Evolutionary conservation across 441 rosid species (phyloP), one percentile per base, ranked within the genome.

Genomic region (Gossypium schwendimanii): DNA sequence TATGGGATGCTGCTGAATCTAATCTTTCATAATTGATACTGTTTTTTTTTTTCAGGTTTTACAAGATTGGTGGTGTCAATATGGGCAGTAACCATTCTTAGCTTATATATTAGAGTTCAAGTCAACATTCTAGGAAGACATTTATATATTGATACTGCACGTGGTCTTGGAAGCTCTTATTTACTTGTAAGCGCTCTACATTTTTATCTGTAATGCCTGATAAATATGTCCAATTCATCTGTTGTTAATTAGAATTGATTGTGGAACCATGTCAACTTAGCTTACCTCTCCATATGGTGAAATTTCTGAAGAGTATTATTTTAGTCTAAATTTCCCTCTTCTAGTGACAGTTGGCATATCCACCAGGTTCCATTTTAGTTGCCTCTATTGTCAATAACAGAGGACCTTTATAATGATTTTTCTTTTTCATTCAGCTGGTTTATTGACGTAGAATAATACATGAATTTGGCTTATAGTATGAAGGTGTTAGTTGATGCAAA

Each of bases 41-140:
- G 6, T 24, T 24, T 2, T 28, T 31, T 2, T 73, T 41, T 20
- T 80, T 57, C 87, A 95, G 99, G 98, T 87, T 95, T 95, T 70
- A 88, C 99, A 15, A 90, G 84, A 86, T 77, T 91, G 93, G 83
- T 75, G 78, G 86, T 86, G 73, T 88, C 96, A 14, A 76, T 95
- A 55, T 92, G 98, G 98, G 84, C 96, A 2, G 89, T 89, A 72
- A 90, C 93, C 15, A 75, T 91, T 81, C 91, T 95, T 52, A 87
- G 88, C 86, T 87, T 95, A 77, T 95, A 91, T 78, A 82, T 89
- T 77, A 88, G 90, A 82, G 93, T 91, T 81, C 99, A 92, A 85
- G 93, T 92, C 81, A 95, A 92, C 84, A 91, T 95, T 80, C 82
- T 95, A 21, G 99, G 98, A 72, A 88, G 98, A 83, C 98, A 89